phyloP scores from a whole-genome alignment of 2,329 filamentous ascomycete species.

The Keithomyces neogunnii region DNA sequence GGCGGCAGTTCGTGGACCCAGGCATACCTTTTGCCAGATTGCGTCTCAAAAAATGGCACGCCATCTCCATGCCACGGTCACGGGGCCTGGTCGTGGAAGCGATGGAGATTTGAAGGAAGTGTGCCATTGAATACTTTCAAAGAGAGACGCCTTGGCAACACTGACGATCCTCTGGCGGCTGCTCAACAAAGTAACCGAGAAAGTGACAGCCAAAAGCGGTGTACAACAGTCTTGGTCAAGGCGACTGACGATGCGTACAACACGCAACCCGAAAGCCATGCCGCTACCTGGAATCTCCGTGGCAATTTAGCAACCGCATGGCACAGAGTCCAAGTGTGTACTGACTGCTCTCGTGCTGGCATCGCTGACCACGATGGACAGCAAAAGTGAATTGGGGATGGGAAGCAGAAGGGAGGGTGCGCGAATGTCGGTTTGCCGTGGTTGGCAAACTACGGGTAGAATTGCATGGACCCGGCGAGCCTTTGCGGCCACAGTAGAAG shows the following conservation, averaged over 20 bases:
- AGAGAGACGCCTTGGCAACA: constrained; percentile 6
- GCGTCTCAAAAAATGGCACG: constrained; percentile 18
- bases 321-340: constrained; percentile 44
- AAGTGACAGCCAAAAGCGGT: constrained; percentile 21
- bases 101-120: constrained; percentile 49
- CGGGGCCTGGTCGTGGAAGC: constrained; percentile 54
- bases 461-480: too few species aligned
- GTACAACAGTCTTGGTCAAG: constrained; percentile 52
- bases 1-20: constrained; percentile 57
- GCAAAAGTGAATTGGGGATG: background rate
- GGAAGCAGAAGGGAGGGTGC: background rate
- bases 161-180: background rate
- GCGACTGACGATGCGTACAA: constrained; percentile 60
- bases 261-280: constrained; percentile 53
- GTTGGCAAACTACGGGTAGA: background rate
- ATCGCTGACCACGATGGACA: background rate
- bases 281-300: constrained; percentile 53
- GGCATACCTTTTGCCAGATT: constrained; percentile 48
- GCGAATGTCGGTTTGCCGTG: background rate
- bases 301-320: constrained; percentile 61
- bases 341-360: constrained; percentile 18
- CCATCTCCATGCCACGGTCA: constrained; percentile 28
- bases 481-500: too few species aligned
- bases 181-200: constrained; percentile 7
- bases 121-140: constrained; percentile 27